phyloP scores from a whole-genome alignment of 202 grass and related monocot species.

The Panicum virgatum region DNA sequence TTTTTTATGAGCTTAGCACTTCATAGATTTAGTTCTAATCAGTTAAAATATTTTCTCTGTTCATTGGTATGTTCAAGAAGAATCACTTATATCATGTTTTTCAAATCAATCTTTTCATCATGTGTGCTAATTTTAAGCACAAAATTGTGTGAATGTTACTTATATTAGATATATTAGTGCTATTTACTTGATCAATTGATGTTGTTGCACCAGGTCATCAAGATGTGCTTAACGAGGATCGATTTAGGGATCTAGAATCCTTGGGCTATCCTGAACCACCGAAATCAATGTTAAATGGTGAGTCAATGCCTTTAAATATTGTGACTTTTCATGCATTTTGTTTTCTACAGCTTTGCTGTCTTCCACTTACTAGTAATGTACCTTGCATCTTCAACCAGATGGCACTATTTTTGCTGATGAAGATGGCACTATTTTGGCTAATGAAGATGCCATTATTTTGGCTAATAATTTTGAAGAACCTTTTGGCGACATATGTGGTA shows the following conservation, averaged over 20 bases:
- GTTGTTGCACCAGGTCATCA: neutral
- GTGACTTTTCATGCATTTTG: neutral
- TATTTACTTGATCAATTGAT: neutral
- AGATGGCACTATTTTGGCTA: neutral
- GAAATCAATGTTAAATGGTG: neutral
- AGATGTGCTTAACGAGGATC: too few relatives aligned
- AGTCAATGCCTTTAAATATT: neutral
- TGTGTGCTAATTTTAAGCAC: neutral
- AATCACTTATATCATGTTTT: neutral
- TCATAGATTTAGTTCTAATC: neutral
- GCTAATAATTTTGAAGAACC: neutral
- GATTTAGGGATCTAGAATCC: neutral
- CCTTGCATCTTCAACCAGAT: neutral
- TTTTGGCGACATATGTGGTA: neutral
- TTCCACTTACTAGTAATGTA: neutral
- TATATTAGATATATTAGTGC: neutral
- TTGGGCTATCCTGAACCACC: neutral
- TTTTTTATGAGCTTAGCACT: neutral
- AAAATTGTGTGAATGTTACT: neutral
- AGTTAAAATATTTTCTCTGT: neutral
- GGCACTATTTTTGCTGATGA: constrained; percentile 3
- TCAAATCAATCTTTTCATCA: neutral
- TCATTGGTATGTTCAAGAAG: neutral
- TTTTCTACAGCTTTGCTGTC: neutral
- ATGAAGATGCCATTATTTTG: constrained; percentile 22